phyloP scores from a whole-genome alignment of 108 stramenopile genomes.

The Poteriospumella lacustris region DNA sequence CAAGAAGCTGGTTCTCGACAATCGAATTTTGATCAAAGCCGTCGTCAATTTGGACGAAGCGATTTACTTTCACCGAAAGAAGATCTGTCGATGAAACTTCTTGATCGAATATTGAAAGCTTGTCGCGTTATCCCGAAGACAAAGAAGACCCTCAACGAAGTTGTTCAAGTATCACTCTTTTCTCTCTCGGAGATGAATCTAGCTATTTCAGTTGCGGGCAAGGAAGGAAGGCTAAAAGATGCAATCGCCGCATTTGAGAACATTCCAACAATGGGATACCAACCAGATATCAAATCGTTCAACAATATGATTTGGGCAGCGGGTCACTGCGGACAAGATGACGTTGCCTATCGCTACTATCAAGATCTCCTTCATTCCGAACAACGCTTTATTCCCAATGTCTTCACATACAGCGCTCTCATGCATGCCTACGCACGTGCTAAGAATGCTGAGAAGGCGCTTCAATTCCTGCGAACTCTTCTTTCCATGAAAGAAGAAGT shows the following conservation, averaged over 20 bases:
- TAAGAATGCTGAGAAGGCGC: background rate
- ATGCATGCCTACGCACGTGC: slow-evolving; percentile 2
- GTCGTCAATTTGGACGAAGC: too few relatives aligned
- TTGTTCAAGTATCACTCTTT: too few relatives aligned
- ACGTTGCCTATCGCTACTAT: background rate
- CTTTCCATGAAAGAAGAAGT: too few relatives aligned
- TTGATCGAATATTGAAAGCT: too few relatives aligned
- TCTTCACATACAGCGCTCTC: background rate
- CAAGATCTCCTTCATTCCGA: background rate
- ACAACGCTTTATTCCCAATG: background rate
- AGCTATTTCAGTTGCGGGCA: background rate
- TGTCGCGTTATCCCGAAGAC: too few relatives aligned
- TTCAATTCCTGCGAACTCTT: background rate
- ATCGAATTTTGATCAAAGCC: too few relatives aligned
- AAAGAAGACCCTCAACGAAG: too few relatives aligned
- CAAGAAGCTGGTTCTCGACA: too few relatives aligned
- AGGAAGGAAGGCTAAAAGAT: background rate
- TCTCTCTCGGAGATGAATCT: background rate
- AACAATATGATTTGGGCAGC: slow-evolving; percentile 14
- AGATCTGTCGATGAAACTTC: too few relatives aligned
- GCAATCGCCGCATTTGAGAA: background rate
- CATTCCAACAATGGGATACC: background rate
- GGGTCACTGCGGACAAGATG: background rate
- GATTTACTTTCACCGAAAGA: too few relatives aligned
- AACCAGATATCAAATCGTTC: background rate